A percentile compares a stretch with the other conserved stretches of the same genome.
These are phyloP conservation scores for Colletotrichum incanum DNA, from an alignment of 2,329 filamentous ascomycete species.

Conservation along the genomic window DNA sequence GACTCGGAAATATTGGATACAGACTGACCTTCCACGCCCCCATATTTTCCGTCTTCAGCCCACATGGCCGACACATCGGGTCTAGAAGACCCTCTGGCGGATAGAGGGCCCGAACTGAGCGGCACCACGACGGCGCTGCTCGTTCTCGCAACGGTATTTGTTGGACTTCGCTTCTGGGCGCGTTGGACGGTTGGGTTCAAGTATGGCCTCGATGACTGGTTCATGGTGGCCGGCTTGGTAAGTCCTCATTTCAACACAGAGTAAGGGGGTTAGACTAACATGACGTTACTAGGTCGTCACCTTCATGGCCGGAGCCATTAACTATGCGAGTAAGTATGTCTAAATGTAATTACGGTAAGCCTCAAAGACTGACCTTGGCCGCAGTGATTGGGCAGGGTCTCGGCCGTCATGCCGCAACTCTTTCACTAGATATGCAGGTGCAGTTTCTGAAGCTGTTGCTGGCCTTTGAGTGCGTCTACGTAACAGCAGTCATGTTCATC, in stretches of 20 bases:
- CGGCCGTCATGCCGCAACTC: conserved; percentile 33
- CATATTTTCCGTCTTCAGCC: conserved; percentile 13
- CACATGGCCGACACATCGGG: conserved; percentile 29
- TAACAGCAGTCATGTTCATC: conserved; percentile 39
- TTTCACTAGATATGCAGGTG: conserved; percentile 24
- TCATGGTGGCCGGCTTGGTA: conserved; percentile 37
- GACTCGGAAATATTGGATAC: conserved; percentile 15
- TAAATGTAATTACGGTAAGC: neutral
- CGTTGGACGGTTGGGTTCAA: conserved; percentile 34
- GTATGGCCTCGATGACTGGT: conserved; percentile 37
- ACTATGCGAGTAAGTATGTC: conserved; percentile 36
- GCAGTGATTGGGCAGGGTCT: conserved; percentile 37
- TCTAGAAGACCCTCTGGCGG: conserved; percentile 28
- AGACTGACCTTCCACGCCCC: conserved; percentile 2
- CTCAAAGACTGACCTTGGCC: conserved; percentile 2
- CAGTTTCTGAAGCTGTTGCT: conserved; percentile 38
- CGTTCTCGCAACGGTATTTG: conserved; percentile 34
- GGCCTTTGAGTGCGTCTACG: conserved; percentile 36
- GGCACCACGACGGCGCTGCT: conserved; percentile 33
- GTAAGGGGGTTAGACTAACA: conserved; percentile 3
- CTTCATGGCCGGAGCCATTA: conserved; percentile 31
- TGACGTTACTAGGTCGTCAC: conserved; percentile 15
- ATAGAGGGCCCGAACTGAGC: conserved; percentile 35
- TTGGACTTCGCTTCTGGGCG: conserved; percentile 35
- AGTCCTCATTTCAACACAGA: neutral